Evolutionary conservation across 768 basidiomycete species (phyloP), one percentile per base, ranked within the genome.

Genomic region (Suillus placidus): DNA sequence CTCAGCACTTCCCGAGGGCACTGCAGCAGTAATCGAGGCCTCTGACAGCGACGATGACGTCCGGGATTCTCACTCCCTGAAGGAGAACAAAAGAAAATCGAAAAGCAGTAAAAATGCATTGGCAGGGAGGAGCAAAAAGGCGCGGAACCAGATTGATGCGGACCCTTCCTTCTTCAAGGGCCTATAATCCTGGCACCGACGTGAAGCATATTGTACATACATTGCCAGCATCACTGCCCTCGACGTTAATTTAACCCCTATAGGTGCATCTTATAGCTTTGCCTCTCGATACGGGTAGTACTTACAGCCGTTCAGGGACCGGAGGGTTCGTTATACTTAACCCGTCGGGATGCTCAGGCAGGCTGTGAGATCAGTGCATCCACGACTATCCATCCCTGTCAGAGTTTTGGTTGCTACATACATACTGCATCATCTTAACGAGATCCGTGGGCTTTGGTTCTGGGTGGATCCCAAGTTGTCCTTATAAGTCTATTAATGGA

Each of bases 121-220:
- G 62, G 75, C 75, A 40, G 75, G 78, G 32, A 84, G 80, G 72
- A 84, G 80, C 77, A 85, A 84, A 74, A 89, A 86, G 74, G 87
- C 87, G 30, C 82, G 80, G 68, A 88, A 90, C 68, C 80, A 84
- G 60, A 80, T 87, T 30, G 85, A 84, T 38, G 83, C 82, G 5
- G 85, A 88, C 37, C 80, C 80, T 12, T 80, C 85, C 23, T 93
- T 93, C 76, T 93, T 93, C 71, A 83, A 85, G 54, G 89, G 83
- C 54, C 77, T 93, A 66, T 91, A 75, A 65, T 40, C 9, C 16
- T 20, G 16, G 20, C 38, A 40, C 26, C 23, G 26, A 30, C 9
- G 38, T 58, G 26, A 38, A 26, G 26, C 38, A 58, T 38, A 5
- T 30, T 40, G 9, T 6, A 40, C 38, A 58, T 38, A 30, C 16